phyloP scores from a whole-genome alignment of 2,329 filamentous ascomycete genomes.

The Alternaria brassicicola region DNA sequence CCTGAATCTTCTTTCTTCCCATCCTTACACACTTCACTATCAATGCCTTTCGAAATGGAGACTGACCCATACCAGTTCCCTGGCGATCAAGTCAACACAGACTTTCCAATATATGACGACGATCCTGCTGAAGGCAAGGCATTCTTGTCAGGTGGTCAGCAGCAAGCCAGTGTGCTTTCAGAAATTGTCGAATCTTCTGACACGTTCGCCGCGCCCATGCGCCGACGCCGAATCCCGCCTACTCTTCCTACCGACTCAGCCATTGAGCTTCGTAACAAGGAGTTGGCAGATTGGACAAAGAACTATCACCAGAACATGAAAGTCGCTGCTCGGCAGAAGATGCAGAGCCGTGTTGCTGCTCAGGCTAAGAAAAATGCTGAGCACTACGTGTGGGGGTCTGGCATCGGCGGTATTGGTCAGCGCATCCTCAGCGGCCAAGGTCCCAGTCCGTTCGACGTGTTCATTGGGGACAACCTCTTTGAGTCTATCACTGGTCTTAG shows the following conservation, averaged over 20 bases:
- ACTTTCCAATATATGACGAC: slow-evolving; percentile 43
- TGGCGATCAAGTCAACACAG: slow-evolving; percentile 36
- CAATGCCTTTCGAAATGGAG: slow-evolving; percentile 2
- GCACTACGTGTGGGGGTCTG: slow-evolving; percentile 64
- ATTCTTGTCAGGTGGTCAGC: slow-evolving; percentile 23
- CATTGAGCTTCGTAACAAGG: slow-evolving; percentile 61
- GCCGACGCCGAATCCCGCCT: slow-evolving; percentile 48
- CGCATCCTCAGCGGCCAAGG: slow-evolving; percentile 29
- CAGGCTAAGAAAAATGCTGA: slow-evolving; percentile 68
- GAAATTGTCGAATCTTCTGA: slow-evolving; percentile 45
- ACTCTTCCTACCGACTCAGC: slow-evolving; percentile 55
- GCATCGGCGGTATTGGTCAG: slow-evolving; percentile 59
- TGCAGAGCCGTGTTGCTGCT: slow-evolving; percentile 48
- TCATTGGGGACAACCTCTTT: slow-evolving; percentile 63
- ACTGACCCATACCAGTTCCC: slow-evolving; percentile 31
- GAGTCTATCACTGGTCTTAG: slow-evolving; percentile 53
- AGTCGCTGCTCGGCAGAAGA: slow-evolving; percentile 53
- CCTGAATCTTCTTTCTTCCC: not conserved
- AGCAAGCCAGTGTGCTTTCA: slow-evolving; percentile 19
- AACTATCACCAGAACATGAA: slow-evolving; percentile 68
- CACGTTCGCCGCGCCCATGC: slow-evolving; percentile 50
- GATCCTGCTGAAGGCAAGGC: slow-evolving; percentile 42
- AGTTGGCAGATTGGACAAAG: slow-evolving; percentile 63
- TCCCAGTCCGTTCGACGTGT: slow-evolving; percentile 61
- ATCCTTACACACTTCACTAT: not conserved